Conservation (phyloP, 2,329 filamentous ascomycete species). For the Biscogniauxia sp. region DNA sequence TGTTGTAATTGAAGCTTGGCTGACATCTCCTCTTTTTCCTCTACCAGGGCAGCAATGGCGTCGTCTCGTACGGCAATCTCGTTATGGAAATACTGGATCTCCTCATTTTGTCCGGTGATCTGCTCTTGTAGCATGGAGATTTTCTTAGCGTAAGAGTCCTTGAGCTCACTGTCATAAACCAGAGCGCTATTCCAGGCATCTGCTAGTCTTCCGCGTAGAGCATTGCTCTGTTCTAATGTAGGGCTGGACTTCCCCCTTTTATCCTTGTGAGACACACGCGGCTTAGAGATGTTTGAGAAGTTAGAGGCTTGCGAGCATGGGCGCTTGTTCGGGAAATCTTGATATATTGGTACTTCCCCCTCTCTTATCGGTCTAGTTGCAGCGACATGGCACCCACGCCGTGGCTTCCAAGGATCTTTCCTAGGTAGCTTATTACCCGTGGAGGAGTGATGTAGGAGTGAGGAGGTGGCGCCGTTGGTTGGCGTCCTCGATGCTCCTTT, state of each 20-base stretch:
- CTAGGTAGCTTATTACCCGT: not conserved
- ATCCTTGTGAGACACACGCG: conserved; percentile 7
- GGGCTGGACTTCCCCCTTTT: conserved; percentile 6
- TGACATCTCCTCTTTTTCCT: conserved; percentile 27
- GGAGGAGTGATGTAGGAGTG: not conserved
- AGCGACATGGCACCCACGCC: not conserved
- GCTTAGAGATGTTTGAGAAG: conserved; percentile 27
- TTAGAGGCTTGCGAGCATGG: conserved; percentile 24
- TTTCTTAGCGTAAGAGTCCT: conserved; percentile 19
- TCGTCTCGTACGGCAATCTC: conserved; percentile 13
- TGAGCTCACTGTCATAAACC: conserved; percentile 14
- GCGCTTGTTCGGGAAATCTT: not conserved
- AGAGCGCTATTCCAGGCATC: conserved; percentile 22
- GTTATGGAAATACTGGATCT: conserved; percentile 10
- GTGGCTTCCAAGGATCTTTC: not conserved
- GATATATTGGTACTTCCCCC: not conserved
- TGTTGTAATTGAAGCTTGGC: conserved; percentile 24
- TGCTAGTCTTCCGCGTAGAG: conserved; percentile 13
- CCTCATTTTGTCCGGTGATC: conserved; percentile 13
- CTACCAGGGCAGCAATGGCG: conserved; percentile 24
- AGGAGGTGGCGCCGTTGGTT: not conserved
- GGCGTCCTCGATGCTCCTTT: not conserved
- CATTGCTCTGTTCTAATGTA: conserved; percentile 13
- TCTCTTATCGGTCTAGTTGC: not conserved
- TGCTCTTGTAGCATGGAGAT: conserved; percentile 14